phyloP scores from a whole-genome alignment of 352 stramenopile genomes.

The Phytophthora sojae region DNA sequence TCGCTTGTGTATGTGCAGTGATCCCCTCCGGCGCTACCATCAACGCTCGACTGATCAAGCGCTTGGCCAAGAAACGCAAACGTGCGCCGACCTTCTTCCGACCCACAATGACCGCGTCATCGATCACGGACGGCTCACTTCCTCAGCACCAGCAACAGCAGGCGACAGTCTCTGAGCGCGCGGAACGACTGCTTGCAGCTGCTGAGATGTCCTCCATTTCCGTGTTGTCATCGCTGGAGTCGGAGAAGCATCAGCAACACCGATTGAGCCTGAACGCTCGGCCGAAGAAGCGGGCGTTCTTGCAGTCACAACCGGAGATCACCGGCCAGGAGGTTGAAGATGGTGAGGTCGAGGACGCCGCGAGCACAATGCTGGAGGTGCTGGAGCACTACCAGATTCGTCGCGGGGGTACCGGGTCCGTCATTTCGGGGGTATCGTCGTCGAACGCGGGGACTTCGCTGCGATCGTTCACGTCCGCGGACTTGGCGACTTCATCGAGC shows the following conservation, averaged over 20 bases:
- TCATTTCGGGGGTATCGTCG: slow-evolving; percentile 47
- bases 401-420: slow-evolving; percentile 26
- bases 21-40: slow-evolving; percentile 68
- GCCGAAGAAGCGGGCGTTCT: slow-evolving; percentile 34
- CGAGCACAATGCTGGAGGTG: slow-evolving; percentile 64
- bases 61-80: slow-evolving; percentile 70
- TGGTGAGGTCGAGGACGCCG: slow-evolving; percentile 5
- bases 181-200: slow-evolving; percentile 29
- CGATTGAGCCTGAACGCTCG: slow-evolving; percentile 59
- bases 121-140: slow-evolving; percentile 38
- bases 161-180: slow-evolving; percentile 19
- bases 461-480: slow-evolving; percentile 56
- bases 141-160: slow-evolving; percentile 14
- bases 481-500: slow-evolving; percentile 42
- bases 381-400: slow-evolving; percentile 65
- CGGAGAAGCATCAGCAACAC: slow-evolving; percentile 73
- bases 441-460: slow-evolving; percentile 54
- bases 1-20: slow-evolving; percentile 75
- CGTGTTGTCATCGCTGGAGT: slow-evolving; percentile 70
- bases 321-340: slow-evolving; percentile 13
- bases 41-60: slow-evolving; percentile 71
- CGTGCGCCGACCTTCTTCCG: slow-evolving; percentile 39
- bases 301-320: slow-evolving; percentile 23
- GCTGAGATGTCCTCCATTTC: slow-evolving; percentile 72
- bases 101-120: slow-evolving; percentile 48